phyloP scores from a whole-genome alignment of 2,329 filamentous ascomycete species.

The Clonostachys solani region DNA sequence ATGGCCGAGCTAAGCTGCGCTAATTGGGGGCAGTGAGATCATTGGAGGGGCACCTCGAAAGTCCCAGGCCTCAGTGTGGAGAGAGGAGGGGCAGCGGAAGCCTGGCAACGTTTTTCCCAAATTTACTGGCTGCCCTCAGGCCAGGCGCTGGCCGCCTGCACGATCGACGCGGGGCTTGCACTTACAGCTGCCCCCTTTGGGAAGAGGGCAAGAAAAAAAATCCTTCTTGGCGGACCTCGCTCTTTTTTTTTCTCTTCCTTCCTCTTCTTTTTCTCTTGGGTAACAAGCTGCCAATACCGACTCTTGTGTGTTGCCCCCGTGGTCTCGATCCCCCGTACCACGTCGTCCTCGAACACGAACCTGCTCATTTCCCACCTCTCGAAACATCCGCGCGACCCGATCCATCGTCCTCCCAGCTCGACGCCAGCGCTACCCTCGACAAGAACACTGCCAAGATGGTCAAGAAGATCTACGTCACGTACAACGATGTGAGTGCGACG shows the following conservation, averaged over 20 bases:
- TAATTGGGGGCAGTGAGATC: too few species aligned
- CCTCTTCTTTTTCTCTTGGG: constrained; percentile 9
- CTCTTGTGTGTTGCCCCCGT: not conserved
- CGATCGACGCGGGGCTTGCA: not conserved
- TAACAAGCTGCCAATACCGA: constrained; percentile 1
- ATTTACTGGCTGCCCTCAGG: too few species aligned
- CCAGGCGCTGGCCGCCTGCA: too few species aligned
- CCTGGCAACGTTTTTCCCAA: too few species aligned
- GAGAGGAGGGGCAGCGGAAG: too few species aligned
- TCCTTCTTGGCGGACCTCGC: not conserved
- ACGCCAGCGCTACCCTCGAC: not conserved
- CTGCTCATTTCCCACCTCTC: not conserved
- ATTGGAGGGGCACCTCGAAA: too few species aligned
- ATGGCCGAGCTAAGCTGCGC: too few species aligned
- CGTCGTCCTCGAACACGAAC: not conserved
- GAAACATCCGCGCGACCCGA: constrained; percentile 5
- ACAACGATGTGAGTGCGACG: constrained; percentile 70
- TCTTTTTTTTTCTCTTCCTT: constrained; percentile 7
- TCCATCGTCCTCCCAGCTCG: constrained; percentile 1
- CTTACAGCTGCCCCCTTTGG: not conserved
- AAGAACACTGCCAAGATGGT: constrained; percentile 54
- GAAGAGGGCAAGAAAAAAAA: not conserved
- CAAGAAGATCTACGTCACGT: constrained; percentile 84
- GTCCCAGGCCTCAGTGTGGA: too few species aligned
- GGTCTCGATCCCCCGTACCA: not conserved